phyloP scores from a whole-genome alignment of 2,329 filamentous ascomycete genomes.

The Cordyceps sp. region DNA sequence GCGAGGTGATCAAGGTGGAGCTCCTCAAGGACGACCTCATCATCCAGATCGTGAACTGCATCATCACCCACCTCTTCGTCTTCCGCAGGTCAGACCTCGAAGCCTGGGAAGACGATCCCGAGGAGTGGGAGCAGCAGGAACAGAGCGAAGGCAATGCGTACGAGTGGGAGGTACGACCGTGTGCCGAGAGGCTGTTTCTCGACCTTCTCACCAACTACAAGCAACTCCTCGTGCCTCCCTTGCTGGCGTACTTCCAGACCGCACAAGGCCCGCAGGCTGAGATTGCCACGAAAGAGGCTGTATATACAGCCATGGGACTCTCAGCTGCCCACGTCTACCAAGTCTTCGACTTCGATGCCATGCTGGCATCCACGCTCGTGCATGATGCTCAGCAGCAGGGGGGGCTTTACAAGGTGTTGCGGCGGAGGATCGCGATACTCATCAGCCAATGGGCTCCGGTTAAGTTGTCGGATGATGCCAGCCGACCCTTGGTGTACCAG shows the following conservation, averaged over 20 bases:
- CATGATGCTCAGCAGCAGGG: conserved; percentile 55
- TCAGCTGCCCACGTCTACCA: conserved; percentile 60
- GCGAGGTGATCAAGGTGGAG: conserved; percentile 50
- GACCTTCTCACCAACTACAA: conserved; percentile 86
- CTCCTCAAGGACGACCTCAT: conserved; percentile 66
- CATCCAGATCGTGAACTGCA: conserved; percentile 62
- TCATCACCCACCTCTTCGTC: conserved; percentile 78
- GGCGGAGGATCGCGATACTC: conserved; percentile 75
- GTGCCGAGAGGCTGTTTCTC: conserved; percentile 84
- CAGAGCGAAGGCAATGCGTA: conserved; percentile 72
- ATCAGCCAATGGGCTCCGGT: conserved; percentile 81
- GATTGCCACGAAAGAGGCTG: conserved; percentile 76
- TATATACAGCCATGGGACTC: conserved; percentile 85
- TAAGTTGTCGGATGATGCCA: conserved; percentile 49
- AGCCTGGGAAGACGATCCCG: conserved; percentile 85
- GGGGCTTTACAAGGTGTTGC: conserved; percentile 58
- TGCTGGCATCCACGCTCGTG: conserved; percentile 60
- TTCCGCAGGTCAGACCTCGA: conserved; percentile 74
- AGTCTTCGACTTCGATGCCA: conserved; percentile 67
- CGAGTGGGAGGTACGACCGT: conserved; percentile 84
- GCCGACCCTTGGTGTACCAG: conserved; percentile 62
- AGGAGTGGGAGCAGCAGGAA: conserved; percentile 89
- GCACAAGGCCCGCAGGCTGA: conserved; percentile 51
- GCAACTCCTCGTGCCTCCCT: conserved; percentile 57
- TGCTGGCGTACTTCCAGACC: conserved; percentile 68